Percentiles rank a stretch among this genome's conserved stretches.
phyloP scores from a whole-genome alignment of 129 eudicot genomes.

The sunflower (Helianthus annuus) region HanXRQr2.0-SUNRISE NC_035443.2:186647253-186647752 shows the following conservation, averaged over 20 bases:
- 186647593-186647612: not conserved
- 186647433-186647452: constrained; percentile 32
- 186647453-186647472: constrained; percentile 26
- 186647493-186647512: constrained; percentile 37
- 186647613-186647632: constrained; percentile 34
- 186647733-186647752: no score
- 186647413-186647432: constrained; percentile 88
- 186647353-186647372: constrained; percentile 30
- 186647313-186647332: no score
- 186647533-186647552: constrained; percentile 24
- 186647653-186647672: constrained; percentile 48
- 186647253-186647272: no score
- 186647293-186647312: no score
- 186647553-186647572: constrained; percentile 39
- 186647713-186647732: no score
- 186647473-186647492: constrained; percentile 29
- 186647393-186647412: constrained; percentile 75
- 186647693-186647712: no score
- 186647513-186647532: constrained; percentile 1
- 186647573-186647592: constrained; percentile 35
- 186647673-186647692: constrained; percentile 93
- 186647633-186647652: no score
- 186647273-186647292: no score
- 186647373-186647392: constrained; percentile 46
- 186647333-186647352: constrained; percentile 17